Percentiles rank a stretch among this genome's conserved stretches.
Conservation (phyloP, 306 rosid species). For the Glycine soja region DNA sequence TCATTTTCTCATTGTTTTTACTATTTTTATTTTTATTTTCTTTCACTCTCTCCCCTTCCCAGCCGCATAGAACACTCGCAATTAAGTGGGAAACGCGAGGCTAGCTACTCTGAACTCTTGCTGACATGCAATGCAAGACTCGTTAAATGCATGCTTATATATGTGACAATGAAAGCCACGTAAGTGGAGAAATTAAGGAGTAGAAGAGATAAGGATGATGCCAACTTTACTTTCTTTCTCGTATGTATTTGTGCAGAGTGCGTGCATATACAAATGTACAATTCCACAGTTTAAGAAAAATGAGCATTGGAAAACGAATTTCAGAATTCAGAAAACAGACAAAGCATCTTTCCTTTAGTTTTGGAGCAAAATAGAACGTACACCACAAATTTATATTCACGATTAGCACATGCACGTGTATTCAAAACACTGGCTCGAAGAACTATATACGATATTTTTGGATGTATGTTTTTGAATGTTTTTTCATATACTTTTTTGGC, state of each 20-base stretch:
- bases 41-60: not conserved
- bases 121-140: too few species aligned
- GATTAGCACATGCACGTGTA: too few species aligned
- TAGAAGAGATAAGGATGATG: slow-evolving; percentile 10
- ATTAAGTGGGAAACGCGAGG: not conserved
- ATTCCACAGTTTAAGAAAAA: not conserved
- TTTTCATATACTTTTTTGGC: not conserved
- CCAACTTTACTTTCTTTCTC: not conserved
- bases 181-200: not conserved
- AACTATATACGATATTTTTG: not conserved
- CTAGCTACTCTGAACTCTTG: not conserved
- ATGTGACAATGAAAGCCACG: slow-evolving; percentile 8
- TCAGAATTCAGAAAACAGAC: not conserved
- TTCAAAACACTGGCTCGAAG: not conserved
- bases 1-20: not conserved
- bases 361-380: not conserved
- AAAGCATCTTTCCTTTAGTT: not conserved
- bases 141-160: not conserved
- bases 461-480: not conserved
- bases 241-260: not conserved
- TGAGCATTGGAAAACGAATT: not conserved
- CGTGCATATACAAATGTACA: slow-evolving; percentile 20
- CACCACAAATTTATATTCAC: not conserved
- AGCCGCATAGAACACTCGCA: not conserved
- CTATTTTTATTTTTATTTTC: not conserved